Conservation (phyloP, 257 asterid species). For the Ilex aquifolium region DNA sequence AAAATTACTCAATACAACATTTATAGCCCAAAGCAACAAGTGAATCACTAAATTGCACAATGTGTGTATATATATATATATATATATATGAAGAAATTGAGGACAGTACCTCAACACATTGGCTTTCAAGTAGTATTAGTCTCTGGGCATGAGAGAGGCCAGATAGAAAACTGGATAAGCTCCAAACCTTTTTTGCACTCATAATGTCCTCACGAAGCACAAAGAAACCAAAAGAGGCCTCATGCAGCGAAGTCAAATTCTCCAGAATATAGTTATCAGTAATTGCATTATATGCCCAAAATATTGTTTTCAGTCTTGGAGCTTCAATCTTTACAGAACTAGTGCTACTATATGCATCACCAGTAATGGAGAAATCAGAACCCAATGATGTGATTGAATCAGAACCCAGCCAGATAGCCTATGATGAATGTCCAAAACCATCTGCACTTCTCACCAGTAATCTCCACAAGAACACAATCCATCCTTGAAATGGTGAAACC, state of each 20-base stretch:
- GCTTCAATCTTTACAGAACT: constrained; percentile 56
- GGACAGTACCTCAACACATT: constrained; percentile 52
- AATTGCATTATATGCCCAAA: constrained; percentile 56
- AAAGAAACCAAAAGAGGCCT: constrained; percentile 51
- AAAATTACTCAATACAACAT: no score
- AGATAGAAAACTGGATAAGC: constrained; percentile 47
- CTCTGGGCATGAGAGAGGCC: constrained; percentile 53
- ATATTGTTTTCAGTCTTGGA: constrained; percentile 28
- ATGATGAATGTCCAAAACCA: no score
- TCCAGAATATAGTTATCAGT: constrained; percentile 39
- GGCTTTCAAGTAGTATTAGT: no score
- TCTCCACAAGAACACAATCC: no score
- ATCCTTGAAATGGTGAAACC: no score
- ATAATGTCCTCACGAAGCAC: constrained; percentile 24
- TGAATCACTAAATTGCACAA: no score
- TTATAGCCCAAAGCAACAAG: no score
- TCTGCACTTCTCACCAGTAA: constrained; percentile 13
- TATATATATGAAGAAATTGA: not conserved
- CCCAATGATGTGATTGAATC: no score
- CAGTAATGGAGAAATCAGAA: no score
- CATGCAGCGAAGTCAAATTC: constrained; percentile 30
- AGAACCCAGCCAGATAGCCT: no score
- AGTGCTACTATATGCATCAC: constrained; percentile 17
- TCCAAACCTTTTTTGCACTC: constrained; percentile 35
- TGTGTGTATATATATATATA: not conserved